These are phyloP conservation scores for Penicillium nucicola DNA, from an alignment of 495 filamentous ascomycete genomes.

Conservation along the genomic window DNA sequence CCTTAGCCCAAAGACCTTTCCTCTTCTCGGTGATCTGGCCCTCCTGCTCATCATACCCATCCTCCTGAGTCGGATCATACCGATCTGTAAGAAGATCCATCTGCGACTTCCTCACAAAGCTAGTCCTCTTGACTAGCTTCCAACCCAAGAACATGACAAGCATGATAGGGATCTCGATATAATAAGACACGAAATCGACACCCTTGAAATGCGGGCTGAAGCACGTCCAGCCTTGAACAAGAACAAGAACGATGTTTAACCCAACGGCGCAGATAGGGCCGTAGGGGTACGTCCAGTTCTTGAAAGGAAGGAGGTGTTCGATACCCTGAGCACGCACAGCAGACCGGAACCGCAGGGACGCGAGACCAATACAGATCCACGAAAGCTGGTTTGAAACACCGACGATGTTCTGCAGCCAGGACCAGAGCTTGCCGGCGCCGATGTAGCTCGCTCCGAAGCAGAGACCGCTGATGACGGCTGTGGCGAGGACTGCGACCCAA, in stretches of 20 bases:
- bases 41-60: background rate
- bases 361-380: slow-evolving; percentile 57
- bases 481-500: slow-evolving; percentile 57
- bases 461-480: slow-evolving; percentile 51
- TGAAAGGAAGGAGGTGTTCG: slow-evolving; percentile 57
- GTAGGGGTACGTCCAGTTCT: slow-evolving; percentile 59
- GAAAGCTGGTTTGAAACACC: slow-evolving; percentile 63
- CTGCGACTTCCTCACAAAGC: slow-evolving; percentile 31
- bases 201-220: slow-evolving; percentile 50
- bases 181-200: slow-evolving; percentile 52
- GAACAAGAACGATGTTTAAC: slow-evolving; percentile 53
- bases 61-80: slow-evolving; percentile 29
- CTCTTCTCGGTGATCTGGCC: slow-evolving; percentile 1
- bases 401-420: slow-evolving; percentile 58
- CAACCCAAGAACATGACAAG: slow-evolving; percentile 49
- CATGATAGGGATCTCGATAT: slow-evolving; percentile 51
- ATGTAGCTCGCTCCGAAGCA: slow-evolving; percentile 62
- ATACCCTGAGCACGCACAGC: slow-evolving; percentile 52
- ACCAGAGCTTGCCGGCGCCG: slow-evolving; percentile 56
- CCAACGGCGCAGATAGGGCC: slow-evolving; percentile 51
- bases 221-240: slow-evolving; percentile 59
- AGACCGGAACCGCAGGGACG: slow-evolving; percentile 57
- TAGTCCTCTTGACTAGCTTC: slow-evolving; percentile 47
- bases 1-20: slow-evolving; percentile 17
- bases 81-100: slow-evolving; percentile 56